Percentiles rank a stretch among this genome's conserved stretches.
Conservation (phyloP, 305 asterid genomes). For the Solanum hybrid region DNA sequence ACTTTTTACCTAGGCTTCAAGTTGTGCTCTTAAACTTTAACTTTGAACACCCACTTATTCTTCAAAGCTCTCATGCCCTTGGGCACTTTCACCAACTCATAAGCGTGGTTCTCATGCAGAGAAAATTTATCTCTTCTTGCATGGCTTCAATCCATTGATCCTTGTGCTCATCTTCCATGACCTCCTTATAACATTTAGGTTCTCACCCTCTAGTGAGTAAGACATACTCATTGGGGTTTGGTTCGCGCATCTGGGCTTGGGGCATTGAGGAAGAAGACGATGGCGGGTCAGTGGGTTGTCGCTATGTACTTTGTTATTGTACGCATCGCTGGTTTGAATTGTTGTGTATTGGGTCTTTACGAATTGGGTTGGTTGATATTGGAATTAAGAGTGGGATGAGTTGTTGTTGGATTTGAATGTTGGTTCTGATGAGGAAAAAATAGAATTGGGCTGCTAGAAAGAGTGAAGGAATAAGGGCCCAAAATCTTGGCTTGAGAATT, state of each 20-base stretch:
- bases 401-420: neutral
- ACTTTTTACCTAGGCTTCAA: neutral
- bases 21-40: neutral
- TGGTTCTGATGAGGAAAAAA: neutral
- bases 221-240: neutral
- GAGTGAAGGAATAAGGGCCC: neutral
- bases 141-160: neutral
- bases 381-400: neutral
- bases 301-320: neutral
- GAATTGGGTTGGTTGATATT: neutral
- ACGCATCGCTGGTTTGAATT: neutral
- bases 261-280: neutral
- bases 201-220: neutral
- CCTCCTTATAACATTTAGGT: neutral
- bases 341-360: neutral
- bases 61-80: neutral
- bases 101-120: neutral
- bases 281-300: neutral
- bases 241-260: neutral
- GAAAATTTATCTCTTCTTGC: neutral
- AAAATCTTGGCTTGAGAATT: neutral
- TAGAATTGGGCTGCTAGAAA: neutral
- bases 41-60: neutral
- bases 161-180: neutral
- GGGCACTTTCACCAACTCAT: neutral